These are phyloP conservation scores for Exutisphaerella laricina DNA, from an alignment of 2,329 filamentous ascomycete genomes.

Conservation along the genomic window DNA sequence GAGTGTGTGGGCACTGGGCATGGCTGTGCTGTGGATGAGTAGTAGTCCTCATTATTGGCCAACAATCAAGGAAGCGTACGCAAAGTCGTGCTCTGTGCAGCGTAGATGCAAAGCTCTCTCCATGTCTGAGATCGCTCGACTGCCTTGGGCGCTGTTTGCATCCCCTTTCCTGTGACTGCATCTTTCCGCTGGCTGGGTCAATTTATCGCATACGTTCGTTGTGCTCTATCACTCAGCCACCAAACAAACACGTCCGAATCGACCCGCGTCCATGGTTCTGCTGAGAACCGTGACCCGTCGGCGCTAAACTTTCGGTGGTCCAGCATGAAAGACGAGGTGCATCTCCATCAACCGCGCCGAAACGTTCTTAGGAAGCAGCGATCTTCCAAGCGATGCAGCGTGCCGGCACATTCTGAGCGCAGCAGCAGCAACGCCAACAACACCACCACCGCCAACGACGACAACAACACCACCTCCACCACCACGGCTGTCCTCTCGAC, in stretches of 20 bases:
- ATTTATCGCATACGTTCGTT: neutral
- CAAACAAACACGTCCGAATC: neutral
- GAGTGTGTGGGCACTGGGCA: too few species aligned
- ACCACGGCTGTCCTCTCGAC: neutral
- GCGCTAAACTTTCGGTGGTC: too few species aligned
- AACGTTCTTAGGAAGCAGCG: neutral
- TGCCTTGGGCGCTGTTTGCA: too few species aligned
- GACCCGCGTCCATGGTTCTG: neutral
- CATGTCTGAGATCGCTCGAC: too few species aligned
- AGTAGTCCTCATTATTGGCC: too few species aligned
- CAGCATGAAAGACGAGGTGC: neutral
- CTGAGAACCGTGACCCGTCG: too few species aligned
- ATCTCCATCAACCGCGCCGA: neutral
- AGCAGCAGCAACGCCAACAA: neutral
- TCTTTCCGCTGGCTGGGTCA: neutral
- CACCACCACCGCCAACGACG: constrained; percentile 1
- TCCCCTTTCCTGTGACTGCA: neutral
- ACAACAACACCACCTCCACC: constrained; percentile 1
- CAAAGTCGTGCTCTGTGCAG: too few species aligned
- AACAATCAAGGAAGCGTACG: too few species aligned
- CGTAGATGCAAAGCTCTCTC: too few species aligned
- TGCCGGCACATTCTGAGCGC: neutral
- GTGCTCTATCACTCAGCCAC: neutral
- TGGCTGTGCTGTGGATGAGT: too few species aligned
- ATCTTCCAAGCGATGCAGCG: neutral